Base-by-base conservation (phyloP, 768 basidiomycete species). In the Termitomyces sp. region DNA sequence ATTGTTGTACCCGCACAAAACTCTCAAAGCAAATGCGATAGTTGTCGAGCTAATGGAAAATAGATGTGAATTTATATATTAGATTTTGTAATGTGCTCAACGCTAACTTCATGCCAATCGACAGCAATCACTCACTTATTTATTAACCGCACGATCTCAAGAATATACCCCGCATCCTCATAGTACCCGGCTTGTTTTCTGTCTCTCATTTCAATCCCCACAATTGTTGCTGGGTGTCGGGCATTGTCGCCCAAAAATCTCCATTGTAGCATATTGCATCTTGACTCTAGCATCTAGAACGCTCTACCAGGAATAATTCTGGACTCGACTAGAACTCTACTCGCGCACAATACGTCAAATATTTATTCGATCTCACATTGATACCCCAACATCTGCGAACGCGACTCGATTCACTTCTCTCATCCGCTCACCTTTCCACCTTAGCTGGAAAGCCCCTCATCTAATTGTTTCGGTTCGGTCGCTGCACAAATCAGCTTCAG, bases 221-320 rank as follows among this genome's bases (percentile, higher is more conserved):
- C 39, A 29, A 31, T 22, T 51, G 50, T 41, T 23, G 50, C 50
- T 29, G 40, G 49, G 39, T 41, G 39, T 51, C 39, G 50, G 50
- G 50, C 39, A 51, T 51, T 51, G 50, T 51, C 20, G 39, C 50
- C 50, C 50, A 50, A 40, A 16, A 20, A 25, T 25, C 35, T 18
- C 9, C 39, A 41, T 31, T 51, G 50, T 41, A 31, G 2, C 38
- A 40, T 31, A 32, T 41, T 39, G 27, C 50, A 51, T 51, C 39
- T 51, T 36, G 16, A 38, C 29, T 41, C 38, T 51, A 51, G 18
- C 40, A 41, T n/a, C 29, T 25, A 25, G 35, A 49, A 5, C 12
- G 3, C 18, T 38, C 23, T 15, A 23, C 29, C 27, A 22, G 27
- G 46, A 23, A 6, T 16, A 22, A 22, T 5, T 22, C 18, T 35